Base-by-base conservation (phyloP, 2,329 filamentous ascomycete genomes). In the Ceratocystis ficicola region DNA sequence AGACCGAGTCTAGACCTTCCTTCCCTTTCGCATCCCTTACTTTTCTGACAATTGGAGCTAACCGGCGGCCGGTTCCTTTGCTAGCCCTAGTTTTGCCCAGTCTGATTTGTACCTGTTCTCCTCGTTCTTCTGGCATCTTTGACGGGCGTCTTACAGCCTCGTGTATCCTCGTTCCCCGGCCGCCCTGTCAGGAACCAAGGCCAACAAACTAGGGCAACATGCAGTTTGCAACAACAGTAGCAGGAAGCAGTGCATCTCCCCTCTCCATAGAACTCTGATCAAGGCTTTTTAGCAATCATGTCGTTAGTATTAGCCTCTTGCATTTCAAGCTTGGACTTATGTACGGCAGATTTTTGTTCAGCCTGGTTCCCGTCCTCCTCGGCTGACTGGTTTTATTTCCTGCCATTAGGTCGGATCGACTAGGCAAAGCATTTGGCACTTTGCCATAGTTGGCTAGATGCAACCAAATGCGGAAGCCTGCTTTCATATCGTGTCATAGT, bases 111-210 rank as follows among this genome's bases (percentile, higher is more conserved):
- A 28, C 15, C 17, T n/a, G 36, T 30, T n/a, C 17, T 28, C 30
- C n/a, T 25, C 32, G 15, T 20, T 59, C 36, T 30, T n/a, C 28
- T n/a, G 28, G 25, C n/a, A 41, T 41, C 36, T 41, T 41, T 41
- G 36, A 12, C 36, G 36, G 12, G 12, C 10, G 36, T 25, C 28
- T 32, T 30, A 30, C 17, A 28, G 55, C 28, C 28, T 32, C 32
- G 55, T 59, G 55, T n/a, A 57, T 57, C 52, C 52, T 32, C 52
- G 30, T 28, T 57, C 28, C 17, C 17, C 7, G 12, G 4, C 28
- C n/a, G 22, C n/a, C 48, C 52, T 57, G 52, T 17, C 52, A 57
- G 52, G 52, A 57, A 57, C 52, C 36, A 30, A 32, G 52, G 28
- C 15, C 52, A 30, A 8, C 15, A 57, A 57, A 57, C 25, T 57